These are phyloP conservation scores for Penicillium daleae DNA, from an alignment of 495 filamentous ascomycete species.

Conservation along the genomic window DNA sequence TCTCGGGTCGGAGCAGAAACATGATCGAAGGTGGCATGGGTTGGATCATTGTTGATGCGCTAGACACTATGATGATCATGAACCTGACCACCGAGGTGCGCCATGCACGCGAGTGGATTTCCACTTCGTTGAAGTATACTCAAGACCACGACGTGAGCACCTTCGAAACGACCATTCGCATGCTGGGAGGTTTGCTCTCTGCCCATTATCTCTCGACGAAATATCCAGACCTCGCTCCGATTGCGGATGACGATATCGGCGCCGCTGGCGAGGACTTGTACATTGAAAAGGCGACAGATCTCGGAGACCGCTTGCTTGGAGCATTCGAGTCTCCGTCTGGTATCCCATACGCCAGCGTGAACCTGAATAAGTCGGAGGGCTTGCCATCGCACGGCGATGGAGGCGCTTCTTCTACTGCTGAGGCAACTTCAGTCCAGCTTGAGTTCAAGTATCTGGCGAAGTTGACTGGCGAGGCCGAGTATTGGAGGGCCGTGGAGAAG, in stretches of 20 bases:
- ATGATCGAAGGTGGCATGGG: slow-evolving; percentile 80
- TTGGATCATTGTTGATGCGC: slow-evolving; percentile 96
- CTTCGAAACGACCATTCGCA: slow-evolving; percentile 97
- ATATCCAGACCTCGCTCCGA: slow-evolving; percentile 67
- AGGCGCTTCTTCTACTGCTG: slow-evolving; percentile 93
- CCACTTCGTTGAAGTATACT: slow-evolving; percentile 79
- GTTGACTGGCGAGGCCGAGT: slow-evolving; percentile 87
- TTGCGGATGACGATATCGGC: slow-evolving; percentile 66
- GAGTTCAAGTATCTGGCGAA: slow-evolving; percentile 98
- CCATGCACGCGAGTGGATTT: slow-evolving; percentile 88
- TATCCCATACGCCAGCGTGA: slow-evolving; percentile 88
- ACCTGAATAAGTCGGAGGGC: slow-evolving; percentile 74
- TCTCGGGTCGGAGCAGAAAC: slow-evolving; percentile 75
- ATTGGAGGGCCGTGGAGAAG: slow-evolving; percentile 88
- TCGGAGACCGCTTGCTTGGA: slow-evolving; percentile 82
- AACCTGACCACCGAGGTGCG: slow-evolving; percentile 86
- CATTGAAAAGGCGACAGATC: slow-evolving; percentile 91
- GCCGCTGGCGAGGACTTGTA: slow-evolving; percentile 84
- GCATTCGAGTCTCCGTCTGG: slow-evolving; percentile 88
- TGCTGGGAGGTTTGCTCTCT: slow-evolving; percentile 92
- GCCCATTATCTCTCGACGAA: slow-evolving; percentile 88
- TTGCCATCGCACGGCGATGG: slow-evolving; percentile 78
- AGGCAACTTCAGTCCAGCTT: slow-evolving; percentile 88
- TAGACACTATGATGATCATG: slow-evolving; percentile 98
- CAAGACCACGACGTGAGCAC: slow-evolving; percentile 95